Conservation (phyloP, 148 eudicot species). For the Chenopodium suecicum region DNA sequence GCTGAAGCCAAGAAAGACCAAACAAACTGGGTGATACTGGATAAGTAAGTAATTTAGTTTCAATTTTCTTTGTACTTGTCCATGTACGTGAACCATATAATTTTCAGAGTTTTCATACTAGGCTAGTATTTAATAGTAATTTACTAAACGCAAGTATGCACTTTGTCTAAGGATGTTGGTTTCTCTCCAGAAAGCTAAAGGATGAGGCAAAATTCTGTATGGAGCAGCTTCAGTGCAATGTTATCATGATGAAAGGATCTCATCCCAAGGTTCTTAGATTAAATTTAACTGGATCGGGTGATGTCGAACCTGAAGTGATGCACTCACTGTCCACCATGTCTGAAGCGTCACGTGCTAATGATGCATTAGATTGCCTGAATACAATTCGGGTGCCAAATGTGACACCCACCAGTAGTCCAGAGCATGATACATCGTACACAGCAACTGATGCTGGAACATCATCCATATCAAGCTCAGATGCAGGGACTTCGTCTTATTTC, state of each 20-base stretch:
- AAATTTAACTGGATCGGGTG: constrained; percentile 52
- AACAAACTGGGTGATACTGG: constrained; percentile 72
- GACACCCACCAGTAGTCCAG: constrained; percentile 74
- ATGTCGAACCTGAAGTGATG: constrained; percentile 35
- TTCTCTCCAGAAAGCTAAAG: constrained; percentile 46
- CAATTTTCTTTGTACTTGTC: not conserved
- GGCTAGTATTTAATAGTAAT: not conserved
- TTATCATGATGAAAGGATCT: constrained; percentile 63
- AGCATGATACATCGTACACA: constrained; percentile 46
- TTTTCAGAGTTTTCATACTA: not conserved
- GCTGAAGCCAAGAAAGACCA: constrained; percentile 63
- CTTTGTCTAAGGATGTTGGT: not conserved
- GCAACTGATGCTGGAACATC: constrained; percentile 53
- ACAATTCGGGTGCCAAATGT: constrained; percentile 62
- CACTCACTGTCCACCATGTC: constrained; percentile 16
- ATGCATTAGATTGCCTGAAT: constrained; percentile 29
- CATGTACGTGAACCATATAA: not conserved
- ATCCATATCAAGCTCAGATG: constrained; percentile 56
- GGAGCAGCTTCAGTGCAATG: constrained; percentile 76
- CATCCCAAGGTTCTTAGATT: constrained; percentile 71
- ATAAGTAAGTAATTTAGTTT: constrained; percentile 49
- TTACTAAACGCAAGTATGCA: not conserved
- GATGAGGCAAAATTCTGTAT: constrained; percentile 65
- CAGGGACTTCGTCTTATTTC: constrained; percentile 42
- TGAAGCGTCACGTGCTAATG: constrained; percentile 26